These are phyloP conservation scores for Phytopythium vexans DNA, from an alignment of 352 stramenopile genomes.

Conservation along the genomic window DNA sequence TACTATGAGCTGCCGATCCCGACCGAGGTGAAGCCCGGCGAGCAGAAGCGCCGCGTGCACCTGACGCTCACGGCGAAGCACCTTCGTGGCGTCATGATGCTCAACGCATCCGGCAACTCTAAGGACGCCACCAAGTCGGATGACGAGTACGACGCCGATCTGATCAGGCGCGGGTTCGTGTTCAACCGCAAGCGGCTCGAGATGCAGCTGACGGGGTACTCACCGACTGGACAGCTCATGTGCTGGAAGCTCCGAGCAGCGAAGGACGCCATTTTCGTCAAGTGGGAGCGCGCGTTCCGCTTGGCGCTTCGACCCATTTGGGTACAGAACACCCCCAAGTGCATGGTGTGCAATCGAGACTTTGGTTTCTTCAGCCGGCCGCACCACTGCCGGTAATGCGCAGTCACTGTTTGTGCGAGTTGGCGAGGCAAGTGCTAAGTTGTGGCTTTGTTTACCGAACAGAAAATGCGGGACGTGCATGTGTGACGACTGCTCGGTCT, in stretches of 20 bases:
- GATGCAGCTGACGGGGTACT: conserved; percentile 81
- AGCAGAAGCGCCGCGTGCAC: conserved; percentile 42
- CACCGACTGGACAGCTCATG: conserved; percentile 70
- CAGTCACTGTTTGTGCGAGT: neutral
- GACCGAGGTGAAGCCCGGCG: conserved; percentile 16
- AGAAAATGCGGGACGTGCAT: conserved; percentile 84
- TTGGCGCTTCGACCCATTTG: conserved; percentile 74
- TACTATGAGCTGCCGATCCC: conserved; percentile 85
- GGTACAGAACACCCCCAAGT: conserved; percentile 72
- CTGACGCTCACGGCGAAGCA: conserved; percentile 76
- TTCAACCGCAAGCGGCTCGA: conserved; percentile 83
- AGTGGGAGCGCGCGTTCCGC: conserved; percentile 80
- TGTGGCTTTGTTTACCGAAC: neutral
- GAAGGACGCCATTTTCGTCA: conserved; percentile 68
- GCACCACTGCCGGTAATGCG: conserved; percentile 69
- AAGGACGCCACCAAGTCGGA: conserved; percentile 65
- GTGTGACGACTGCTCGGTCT: conserved; percentile 81
- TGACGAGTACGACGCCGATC: conserved; percentile 66
- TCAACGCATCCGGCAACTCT: conserved; percentile 69
- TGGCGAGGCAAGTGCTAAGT: neutral
- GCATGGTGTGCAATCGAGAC: conserved; percentile 70
- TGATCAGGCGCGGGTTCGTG: conserved; percentile 63
- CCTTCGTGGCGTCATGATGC: conserved; percentile 81
- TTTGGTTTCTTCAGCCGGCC: conserved; percentile 74
- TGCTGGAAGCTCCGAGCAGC: conserved; percentile 75